Percentiles rank a stretch among this genome's conserved stretches.
Evolutionary conservation across 2,329 filamentous ascomycete genomes (phyloP).

Genomic region (Hansfordia pulvinata): DNA sequence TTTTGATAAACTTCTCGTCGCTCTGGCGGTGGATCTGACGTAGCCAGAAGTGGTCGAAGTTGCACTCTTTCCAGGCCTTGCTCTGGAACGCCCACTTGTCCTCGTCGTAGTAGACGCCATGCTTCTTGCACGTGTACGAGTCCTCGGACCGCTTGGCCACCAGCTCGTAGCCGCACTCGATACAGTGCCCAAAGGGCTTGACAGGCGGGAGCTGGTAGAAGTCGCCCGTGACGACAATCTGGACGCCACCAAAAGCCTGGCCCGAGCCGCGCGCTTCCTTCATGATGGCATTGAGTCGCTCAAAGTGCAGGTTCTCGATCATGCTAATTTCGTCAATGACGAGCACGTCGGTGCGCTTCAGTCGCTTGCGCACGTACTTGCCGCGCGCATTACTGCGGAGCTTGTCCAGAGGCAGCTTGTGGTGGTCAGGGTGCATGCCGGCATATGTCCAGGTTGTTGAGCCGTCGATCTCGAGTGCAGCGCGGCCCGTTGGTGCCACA

Average conservation of each 20-base stretch:
- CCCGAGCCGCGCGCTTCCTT: constrained; percentile 17
- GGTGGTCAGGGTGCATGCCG: constrained; percentile 35
- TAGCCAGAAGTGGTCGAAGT: constrained; percentile 38
- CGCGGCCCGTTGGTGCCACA: constrained; percentile 44
- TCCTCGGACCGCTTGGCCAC: constrained; percentile 4
- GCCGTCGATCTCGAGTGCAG: constrained; percentile 42
- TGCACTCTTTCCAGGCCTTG: constrained; percentile 35
- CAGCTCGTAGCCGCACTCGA: constrained; percentile 27
- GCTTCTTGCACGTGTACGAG: constrained; percentile 17
- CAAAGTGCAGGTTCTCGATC: constrained; percentile 41
- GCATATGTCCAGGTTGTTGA: constrained; percentile 42
- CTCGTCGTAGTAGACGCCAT: constrained; percentile 24
- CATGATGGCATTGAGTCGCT: constrained; percentile 33
- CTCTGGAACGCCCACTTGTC: constrained; percentile 51
- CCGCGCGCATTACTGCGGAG: constrained; percentile 17
- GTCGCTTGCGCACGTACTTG: constrained; percentile 18
- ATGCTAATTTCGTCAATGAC: constrained; percentile 56
- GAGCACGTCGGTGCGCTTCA: constrained; percentile 35
- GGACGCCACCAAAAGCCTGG: constrained; percentile 29
- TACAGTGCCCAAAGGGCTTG: constrained; percentile 38
- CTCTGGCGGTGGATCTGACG: constrained; percentile 42
- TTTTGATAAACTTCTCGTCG: constrained; percentile 36
- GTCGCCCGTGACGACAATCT: constrained; percentile 43
- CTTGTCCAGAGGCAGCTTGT: constrained; percentile 24
- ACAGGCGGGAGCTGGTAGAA: constrained; percentile 49